Percentiles rank a stretch among this genome's conserved stretches.
Conservation (phyloP, 176 grass and related monocot species). For the Phragmites australis region DNA sequence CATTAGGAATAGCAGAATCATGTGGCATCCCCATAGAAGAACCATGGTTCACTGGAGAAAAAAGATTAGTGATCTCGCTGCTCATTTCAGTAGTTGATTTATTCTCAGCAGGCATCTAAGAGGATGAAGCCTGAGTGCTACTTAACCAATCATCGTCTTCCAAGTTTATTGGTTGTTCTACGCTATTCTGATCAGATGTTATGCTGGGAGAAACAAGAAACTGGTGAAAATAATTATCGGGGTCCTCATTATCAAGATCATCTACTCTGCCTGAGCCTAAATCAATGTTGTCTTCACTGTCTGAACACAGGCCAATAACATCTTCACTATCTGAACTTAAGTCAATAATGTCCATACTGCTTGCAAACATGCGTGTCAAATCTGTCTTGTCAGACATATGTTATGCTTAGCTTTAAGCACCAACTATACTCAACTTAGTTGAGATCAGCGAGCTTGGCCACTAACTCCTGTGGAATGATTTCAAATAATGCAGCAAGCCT, state of each 20-base stretch:
- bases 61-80: neutral
- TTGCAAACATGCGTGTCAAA: neutral
- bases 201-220: neutral
- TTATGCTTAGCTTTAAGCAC: neutral
- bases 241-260: conserved; percentile 1
- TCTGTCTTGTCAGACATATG: neutral
- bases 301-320: conserved; percentile 45
- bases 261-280: conserved; percentile 12
- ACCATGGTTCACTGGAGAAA: neutral
- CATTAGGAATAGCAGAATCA: conserved; percentile 28
- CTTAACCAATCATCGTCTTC: conserved; percentile 13
- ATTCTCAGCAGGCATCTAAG: conserved; percentile 9
- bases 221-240: conserved; percentile 11
- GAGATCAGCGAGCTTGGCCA: neutral
- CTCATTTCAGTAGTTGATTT: neutral
- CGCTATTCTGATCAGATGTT: neutral
- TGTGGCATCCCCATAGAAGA: conserved; percentile 21
- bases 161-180: neutral
- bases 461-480: neutral
- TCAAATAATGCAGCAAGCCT: neutral
- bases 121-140: conserved; percentile 12
- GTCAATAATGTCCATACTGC: conserved; percentile 49
- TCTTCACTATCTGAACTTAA: conserved; percentile 52
- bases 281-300: conserved; percentile 37
- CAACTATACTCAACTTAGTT: neutral